Conservation (phyloP, 108 stramenopile genomes). For the Cylindrotheca closterium region DNA sequence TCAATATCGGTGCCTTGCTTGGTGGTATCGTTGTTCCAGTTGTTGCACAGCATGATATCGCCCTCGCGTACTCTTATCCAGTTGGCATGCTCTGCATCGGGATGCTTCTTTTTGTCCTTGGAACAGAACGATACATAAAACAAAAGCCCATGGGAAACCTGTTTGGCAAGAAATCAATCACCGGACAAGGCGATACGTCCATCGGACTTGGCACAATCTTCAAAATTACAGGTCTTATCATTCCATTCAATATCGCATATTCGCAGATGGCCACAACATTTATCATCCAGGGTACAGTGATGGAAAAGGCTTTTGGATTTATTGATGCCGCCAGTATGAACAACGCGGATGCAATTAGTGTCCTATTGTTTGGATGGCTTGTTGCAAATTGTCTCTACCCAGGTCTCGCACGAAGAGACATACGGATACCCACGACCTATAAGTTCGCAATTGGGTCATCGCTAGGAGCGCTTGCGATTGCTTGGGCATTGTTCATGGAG, state of each 20-base stretch:
- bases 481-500: constrained; percentile 69
- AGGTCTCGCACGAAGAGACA: constrained; percentile 50
- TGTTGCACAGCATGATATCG: constrained; percentile 69
- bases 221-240: constrained; percentile 49
- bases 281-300: constrained; percentile 82
- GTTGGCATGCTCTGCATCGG: constrained; percentile 63
- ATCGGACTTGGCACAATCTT: constrained; percentile 51
- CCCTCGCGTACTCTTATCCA: constrained; percentile 78
- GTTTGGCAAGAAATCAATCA: constrained; percentile 6
- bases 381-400: constrained; percentile 73
- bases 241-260: constrained; percentile 87
- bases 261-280: constrained; percentile 89
- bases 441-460: constrained; percentile 84
- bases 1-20: constrained; percentile 83
- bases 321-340: constrained; percentile 87
- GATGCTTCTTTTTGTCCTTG: constrained; percentile 57
- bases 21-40: constrained; percentile 78
- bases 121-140: constrained; percentile 64
- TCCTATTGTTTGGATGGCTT: constrained; percentile 71
- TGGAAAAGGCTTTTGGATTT: constrained; percentile 67
- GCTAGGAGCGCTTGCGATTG: constrained; percentile 68
- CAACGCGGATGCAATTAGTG: constrained; percentile 75
- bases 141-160: constrained; percentile 41
- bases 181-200: constrained; percentile 1
- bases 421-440: constrained; percentile 77